Evolutionary conservation across 345 rosid genomes (phyloP).

Genomic region (Lumnitzera littorea): DNA sequence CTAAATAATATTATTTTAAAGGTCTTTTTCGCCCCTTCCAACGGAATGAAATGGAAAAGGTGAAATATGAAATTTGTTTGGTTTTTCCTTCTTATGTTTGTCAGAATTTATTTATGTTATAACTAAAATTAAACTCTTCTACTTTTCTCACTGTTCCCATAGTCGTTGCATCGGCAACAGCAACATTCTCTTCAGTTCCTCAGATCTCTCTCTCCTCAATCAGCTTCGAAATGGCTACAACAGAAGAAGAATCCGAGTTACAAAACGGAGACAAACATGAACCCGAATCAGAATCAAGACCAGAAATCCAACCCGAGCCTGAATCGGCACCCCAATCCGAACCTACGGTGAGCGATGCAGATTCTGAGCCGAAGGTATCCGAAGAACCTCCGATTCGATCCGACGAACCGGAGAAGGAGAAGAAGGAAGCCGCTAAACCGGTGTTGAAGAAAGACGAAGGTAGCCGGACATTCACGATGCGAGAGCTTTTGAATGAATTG

Average conservation of each 20-base stretch:
- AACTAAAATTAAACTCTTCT: too few species aligned
- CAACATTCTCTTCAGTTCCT: neutral
- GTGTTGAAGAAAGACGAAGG: slow-evolving; percentile 49
- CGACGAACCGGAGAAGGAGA: slow-evolving; percentile 1
- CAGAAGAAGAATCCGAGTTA: slow-evolving; percentile 35
- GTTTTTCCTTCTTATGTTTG: too few species aligned
- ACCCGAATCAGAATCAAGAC: slow-evolving; percentile 12
- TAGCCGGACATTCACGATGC: slow-evolving; percentile 75
- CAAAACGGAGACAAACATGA: slow-evolving; percentile 26
- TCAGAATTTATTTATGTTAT: too few species aligned
- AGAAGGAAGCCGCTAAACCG: slow-evolving; percentile 18
- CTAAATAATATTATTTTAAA: too few species aligned
- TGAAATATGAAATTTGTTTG: too few species aligned
- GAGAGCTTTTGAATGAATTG: slow-evolving; percentile 70
- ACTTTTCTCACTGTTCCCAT: too few species aligned
- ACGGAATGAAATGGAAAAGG: too few species aligned
- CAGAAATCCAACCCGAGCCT: neutral
- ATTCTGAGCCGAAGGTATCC: slow-evolving; percentile 31
- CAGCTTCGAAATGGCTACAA: slow-evolving; percentile 30
- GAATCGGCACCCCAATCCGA: slow-evolving; percentile 16
- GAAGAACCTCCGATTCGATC: slow-evolving; percentile 13
- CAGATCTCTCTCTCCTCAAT: slow-evolving; percentile 11
- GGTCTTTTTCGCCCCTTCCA: too few species aligned
- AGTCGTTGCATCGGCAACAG: neutral
- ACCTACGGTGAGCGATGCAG: slow-evolving; percentile 19